Evolutionary conservation across 2,329 filamentous ascomycete species (phyloP), one percentile per base, ranked within the genome.

Genomic region (Emergomyces orientalis): DNA sequence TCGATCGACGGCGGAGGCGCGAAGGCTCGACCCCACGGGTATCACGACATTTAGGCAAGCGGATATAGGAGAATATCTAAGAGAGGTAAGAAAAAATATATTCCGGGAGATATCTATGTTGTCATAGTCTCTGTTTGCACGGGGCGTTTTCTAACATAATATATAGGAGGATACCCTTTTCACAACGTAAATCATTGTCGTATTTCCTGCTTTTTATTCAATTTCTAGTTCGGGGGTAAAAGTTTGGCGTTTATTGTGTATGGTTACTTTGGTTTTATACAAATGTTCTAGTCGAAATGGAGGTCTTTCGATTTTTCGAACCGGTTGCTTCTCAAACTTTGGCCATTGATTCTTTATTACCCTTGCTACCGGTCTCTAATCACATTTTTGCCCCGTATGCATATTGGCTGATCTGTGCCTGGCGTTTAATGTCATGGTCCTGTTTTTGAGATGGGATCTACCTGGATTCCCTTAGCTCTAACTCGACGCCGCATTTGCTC

Each of bases 1-100:
- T n/a, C 83, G 91, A 73, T 90, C 88, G 66, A 95, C 91, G 5
- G 86, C 88, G 22, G 92, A 97, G 75, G 87, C 89, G 32, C 83
- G 91, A 71, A 84, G 90, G 68, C 75, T 97, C 69, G 94, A 97
- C 67, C 94, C 94, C 0, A 99, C 94, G 0, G 91, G 88, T 13
- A 88, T 97, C 65, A 88, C 90, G 11, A 88, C 88, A 62, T 97
- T 97, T 77, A 83, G 93, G 67, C 94, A 99, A 78, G 90, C 90
- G 0, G 94, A 99, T 79, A 88, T 90, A 69, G 94, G 94, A 70
- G 93, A 97, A 79, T 99, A 96, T 73, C 80, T 99, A 72, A 86
- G 94, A 73, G 93, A 97, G 72, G 79, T 79, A 68, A 65, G 72
- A 68, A 39, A 13, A 41, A 11, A 19, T 13, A 54, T 49, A n/a